phyloP scores from a whole-genome alignment of 805 yeast genomes.

The Jamesozyma spencerorum region DNA sequence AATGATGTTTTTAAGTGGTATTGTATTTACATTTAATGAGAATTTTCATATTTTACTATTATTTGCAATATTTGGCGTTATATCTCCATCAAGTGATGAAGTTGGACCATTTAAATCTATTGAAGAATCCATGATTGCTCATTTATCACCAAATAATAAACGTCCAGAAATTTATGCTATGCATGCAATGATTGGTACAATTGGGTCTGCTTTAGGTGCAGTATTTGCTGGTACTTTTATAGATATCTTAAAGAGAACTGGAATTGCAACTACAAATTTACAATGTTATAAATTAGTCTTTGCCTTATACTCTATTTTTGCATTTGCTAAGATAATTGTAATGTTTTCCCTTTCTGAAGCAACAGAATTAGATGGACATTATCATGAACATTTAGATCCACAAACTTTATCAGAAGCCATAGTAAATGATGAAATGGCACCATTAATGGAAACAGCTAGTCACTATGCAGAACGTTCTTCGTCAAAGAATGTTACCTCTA shows the following conservation, averaged over 20 bases:
- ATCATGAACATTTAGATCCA: slow-evolving; percentile 11
- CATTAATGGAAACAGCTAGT: slow-evolving; percentile 13
- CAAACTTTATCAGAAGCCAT: slow-evolving; percentile 13
- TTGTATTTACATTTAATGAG: slow-evolving; percentile 48
- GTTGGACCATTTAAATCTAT: slow-evolving; percentile 85
- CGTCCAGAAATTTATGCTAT: slow-evolving; percentile 70
- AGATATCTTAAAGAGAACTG: slow-evolving; percentile 34
- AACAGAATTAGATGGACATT: slow-evolving; percentile 39
- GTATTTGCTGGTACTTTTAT: slow-evolving; percentile 52
- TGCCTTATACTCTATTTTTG: slow-evolving; percentile 44
- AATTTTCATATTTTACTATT: slow-evolving; percentile 46
- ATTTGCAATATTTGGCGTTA: slow-evolving; percentile 78
- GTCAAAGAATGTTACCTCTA: background rate
- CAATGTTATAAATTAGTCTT: slow-evolving; percentile 51
- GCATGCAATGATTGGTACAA: slow-evolving; percentile 58
- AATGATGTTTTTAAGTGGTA: slow-evolving; percentile 62
- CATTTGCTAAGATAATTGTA: slow-evolving; percentile 41
- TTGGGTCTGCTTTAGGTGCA: slow-evolving; percentile 71
- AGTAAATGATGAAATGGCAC: slow-evolving; percentile 21
- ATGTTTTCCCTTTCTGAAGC: slow-evolving; percentile 43
- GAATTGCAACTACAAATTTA: slow-evolving; percentile 29
- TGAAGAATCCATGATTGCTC: slow-evolving; percentile 77
- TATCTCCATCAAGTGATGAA: slow-evolving; percentile 83
- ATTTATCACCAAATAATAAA: slow-evolving; percentile 53
- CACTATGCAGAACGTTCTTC: background rate